Conservation (phyloP, 2,329 filamentous ascomycete species). For the Trichoderma pleuroti region DNA sequence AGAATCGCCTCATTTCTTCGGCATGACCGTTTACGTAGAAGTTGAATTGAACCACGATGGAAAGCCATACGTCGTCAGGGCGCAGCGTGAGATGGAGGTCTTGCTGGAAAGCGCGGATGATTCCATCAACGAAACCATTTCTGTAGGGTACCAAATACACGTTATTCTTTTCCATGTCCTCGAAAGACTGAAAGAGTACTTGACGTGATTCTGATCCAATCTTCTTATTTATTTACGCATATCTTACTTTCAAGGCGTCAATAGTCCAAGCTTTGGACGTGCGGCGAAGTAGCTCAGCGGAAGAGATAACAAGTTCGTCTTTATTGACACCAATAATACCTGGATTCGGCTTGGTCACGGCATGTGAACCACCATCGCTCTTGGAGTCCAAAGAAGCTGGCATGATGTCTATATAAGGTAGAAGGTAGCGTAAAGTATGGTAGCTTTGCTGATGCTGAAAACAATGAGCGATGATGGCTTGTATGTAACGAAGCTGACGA, state of each 20-base stretch:
- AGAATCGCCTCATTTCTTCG: constrained; percentile 18
- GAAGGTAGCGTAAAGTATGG: no score
- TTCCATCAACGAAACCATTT: neutral
- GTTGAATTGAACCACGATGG: constrained; percentile 27
- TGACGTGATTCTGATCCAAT: neutral
- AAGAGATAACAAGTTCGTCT: neutral
- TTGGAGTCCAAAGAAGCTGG: neutral
- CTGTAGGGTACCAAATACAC: neutral
- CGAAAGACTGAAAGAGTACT: neutral
- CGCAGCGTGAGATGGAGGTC: constrained; percentile 23
- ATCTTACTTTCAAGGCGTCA: accelerated
- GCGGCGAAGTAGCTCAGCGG: neutral
- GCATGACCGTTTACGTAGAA: constrained; percentile 21
- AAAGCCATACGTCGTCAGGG: constrained; percentile 29
- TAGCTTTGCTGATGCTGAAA: no score
- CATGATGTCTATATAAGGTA: neutral
- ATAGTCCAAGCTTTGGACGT: neutral
- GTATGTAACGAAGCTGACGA: no score
- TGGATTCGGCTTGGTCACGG: neutral
- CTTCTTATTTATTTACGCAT: neutral
- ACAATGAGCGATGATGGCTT: no score
- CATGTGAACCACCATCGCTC: neutral
- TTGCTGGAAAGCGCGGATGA: constrained; percentile 16
- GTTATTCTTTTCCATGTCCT: neutral
- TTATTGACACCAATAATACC: neutral